Percentiles rank a stretch among this genome's conserved stretches.
phyloP scores from a whole-genome alignment of 2,329 filamentous ascomycete genomes.

The Scopulariopsis brevicaulis region DNA sequence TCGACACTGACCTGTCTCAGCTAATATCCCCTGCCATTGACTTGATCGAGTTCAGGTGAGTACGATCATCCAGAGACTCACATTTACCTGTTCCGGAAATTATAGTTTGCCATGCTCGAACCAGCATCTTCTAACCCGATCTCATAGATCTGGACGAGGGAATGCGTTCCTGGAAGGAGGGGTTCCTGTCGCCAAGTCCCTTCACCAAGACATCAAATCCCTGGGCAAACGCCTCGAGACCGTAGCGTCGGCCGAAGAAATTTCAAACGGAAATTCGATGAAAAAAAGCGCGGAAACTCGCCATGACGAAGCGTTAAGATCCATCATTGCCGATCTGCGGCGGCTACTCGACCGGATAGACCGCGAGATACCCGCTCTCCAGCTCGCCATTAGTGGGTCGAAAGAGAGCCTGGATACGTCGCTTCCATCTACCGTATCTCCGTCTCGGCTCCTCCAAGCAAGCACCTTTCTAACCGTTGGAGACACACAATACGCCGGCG shows the following conservation, averaged over 20 bases:
- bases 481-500: conserved; percentile 67
- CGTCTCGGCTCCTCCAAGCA: conserved; percentile 81
- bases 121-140: neutral
- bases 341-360: conserved; percentile 69
- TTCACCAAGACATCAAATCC: conserved; percentile 73
- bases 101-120: neutral
- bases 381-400: conserved; percentile 86
- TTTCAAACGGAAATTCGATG: neutral
- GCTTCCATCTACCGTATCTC: conserved; percentile 73
- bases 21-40: conserved; percentile 87
- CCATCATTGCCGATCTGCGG: conserved; percentile 66
- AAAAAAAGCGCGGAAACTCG: neutral
- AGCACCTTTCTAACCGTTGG: conserved; percentile 83
- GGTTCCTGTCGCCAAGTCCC: conserved; percentile 66
- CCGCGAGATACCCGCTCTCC: conserved; percentile 82
- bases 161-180: conserved; percentile 67
- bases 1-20: conserved; percentile 21
- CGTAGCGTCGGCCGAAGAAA: conserved; percentile 54
- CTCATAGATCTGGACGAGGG: conserved; percentile 35
- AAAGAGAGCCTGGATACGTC: conserved; percentile 76
- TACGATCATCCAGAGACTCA: conserved; percentile 3
- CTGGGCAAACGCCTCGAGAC: conserved; percentile 65
- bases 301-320: conserved; percentile 52
- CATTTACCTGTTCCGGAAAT: neutral
- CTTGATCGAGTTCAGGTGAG: conserved; percentile 79